phyloP scores from a whole-genome alignment of 1,284 basidiomycete genomes.

The Cutaneotrichosporon sp. region DNA sequence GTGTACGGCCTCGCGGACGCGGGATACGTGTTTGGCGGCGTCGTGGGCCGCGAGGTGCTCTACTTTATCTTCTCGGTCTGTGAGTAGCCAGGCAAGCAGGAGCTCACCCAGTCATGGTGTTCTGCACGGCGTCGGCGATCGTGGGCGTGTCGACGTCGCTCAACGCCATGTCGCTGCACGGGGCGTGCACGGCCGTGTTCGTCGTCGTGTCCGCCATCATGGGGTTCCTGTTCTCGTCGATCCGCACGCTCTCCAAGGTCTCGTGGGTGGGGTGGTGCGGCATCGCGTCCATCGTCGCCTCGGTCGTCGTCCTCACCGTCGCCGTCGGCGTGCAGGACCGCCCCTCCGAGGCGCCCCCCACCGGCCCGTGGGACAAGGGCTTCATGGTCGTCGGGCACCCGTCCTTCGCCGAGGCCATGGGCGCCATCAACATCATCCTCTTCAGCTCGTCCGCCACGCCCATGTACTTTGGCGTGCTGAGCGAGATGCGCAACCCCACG shows the following conservation, averaged over 20 bases:
- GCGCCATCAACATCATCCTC: constrained; percentile 22
- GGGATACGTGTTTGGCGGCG: constrained; percentile 30
- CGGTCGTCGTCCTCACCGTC: constrained; percentile 43
- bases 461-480: constrained; percentile 23
- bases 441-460: constrained; percentile 22
- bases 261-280: constrained; percentile 47
- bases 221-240: constrained; percentile 35
- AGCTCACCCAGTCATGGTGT: constrained; percentile 20
- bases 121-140: constrained; percentile 34
- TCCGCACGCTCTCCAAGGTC: constrained; percentile 41
- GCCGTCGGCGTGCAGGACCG: constrained; percentile 46
- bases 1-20: constrained; percentile 36
- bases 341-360: constrained; percentile 43
- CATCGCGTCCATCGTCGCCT: constrained; percentile 30
- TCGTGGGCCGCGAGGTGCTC: constrained; percentile 29
- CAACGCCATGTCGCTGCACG: constrained; percentile 42
- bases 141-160: constrained; percentile 36
- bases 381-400: constrained; percentile 34
- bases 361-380: constrained; percentile 38
- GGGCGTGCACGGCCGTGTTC: constrained; percentile 45
- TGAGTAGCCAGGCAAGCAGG: neutral
- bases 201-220: constrained; percentile 35
- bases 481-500: constrained; percentile 35
- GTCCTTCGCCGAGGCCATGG: constrained; percentile 34
- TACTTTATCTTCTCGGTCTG: constrained; percentile 25